Evolutionary conservation across 2,329 filamentous ascomycete genomes (phyloP), one percentile per base, ranked within the genome.

Genomic region (Apiospora arundinis): DNA sequence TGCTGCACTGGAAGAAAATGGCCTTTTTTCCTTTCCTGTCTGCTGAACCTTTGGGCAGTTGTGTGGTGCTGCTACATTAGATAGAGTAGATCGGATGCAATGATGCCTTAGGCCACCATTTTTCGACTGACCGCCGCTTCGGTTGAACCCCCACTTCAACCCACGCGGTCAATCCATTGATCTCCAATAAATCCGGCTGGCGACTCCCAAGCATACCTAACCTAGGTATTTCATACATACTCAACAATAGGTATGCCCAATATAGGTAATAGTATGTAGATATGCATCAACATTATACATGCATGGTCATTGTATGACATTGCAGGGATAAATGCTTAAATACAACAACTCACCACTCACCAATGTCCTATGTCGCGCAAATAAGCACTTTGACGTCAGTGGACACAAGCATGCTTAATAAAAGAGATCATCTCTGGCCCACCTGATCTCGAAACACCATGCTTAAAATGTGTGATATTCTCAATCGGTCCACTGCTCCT

Each of bases 361-460:
- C 45, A 46, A 21, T 49, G n/a, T 16, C 25, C 3, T 40, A 37
- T 63, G 21, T 32, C 56, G 32, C 56, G 56, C 56, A 63, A 23
- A 21, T 28, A 23, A 21, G 56, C 56, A 63, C 56, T 63, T 63
- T 63, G 52, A 60, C 52, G 52, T 60, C 52, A 60, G 52, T 60
- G 52, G 32, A 16, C 28, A 37, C 28, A 60, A 37, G 25, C 52
- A 60, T 60, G 52, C 14, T 5, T 40, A 56, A 40, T 18, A 4
- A 40, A 63, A 40, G 32, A 37, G 56, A n/a, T 40, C 28, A n/a
- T 40, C 28, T 32, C 32, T 8, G 56, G 32, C 21, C 56, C 56
- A 63, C 56, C 56, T 32, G 28, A 21, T 63, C 45, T 48, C 56
- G 56, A 63, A 63, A 63, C 32, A 63, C 32, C 32, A 63, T 40